Conservation (phyloP, 768 basidiomycete genomes). For the Boletales sp. region DNA sequence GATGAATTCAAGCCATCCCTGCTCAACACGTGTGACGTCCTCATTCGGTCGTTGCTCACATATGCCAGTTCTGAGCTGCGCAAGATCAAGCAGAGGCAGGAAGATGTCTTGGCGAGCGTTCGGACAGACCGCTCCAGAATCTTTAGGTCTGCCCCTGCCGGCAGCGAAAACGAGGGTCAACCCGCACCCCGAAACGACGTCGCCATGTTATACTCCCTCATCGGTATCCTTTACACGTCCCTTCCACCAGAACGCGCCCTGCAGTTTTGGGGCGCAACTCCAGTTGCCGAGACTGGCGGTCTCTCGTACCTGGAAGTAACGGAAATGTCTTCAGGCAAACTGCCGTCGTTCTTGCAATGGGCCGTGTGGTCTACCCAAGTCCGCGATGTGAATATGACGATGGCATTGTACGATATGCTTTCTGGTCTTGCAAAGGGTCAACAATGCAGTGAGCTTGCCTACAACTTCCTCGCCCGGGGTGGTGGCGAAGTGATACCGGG, state of each 20-base stretch:
- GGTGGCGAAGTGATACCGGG: constrained; percentile 66
- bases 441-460: constrained; percentile 80
- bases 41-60: constrained; percentile 67
- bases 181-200: constrained; percentile 73
- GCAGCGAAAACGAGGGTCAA: constrained; percentile 40
- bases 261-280: constrained; percentile 80
- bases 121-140: constrained; percentile 59
- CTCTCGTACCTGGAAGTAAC: constrained; percentile 54
- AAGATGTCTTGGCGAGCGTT: constrained; percentile 72
- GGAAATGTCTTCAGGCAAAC: constrained; percentile 59
- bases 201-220: constrained; percentile 77
- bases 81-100: constrained; percentile 87
- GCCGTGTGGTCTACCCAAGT: constrained; percentile 81
- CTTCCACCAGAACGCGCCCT: constrained; percentile 74
- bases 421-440: constrained; percentile 79
- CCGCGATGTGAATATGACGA: constrained; percentile 68
- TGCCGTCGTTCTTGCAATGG: constrained; percentile 84
- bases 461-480: constrained; percentile 84
- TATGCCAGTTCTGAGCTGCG: constrained; percentile 78
- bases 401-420: constrained; percentile 87
- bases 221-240: constrained; percentile 74
- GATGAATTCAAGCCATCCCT: constrained; percentile 51
- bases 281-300: constrained; percentile 37
- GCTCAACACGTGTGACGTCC: constrained; percentile 62
- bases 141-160: constrained; percentile 43